Conservation (phyloP, 768 basidiomycete species). For the Lactarius pseudohatsudake region DNA sequence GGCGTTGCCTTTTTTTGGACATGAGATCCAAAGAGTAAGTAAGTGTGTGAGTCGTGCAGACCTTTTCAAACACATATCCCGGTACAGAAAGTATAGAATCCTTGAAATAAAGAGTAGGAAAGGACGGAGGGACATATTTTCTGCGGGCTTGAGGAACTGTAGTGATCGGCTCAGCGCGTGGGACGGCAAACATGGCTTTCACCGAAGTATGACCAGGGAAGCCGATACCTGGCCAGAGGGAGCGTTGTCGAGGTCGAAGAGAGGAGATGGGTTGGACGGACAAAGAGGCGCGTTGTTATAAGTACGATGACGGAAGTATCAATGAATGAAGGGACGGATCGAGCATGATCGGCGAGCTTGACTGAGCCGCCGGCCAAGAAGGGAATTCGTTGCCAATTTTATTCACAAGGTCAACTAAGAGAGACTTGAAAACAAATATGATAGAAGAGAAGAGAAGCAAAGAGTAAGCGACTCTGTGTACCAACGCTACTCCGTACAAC, state of each 20-base stretch:
- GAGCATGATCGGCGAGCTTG: constrained; percentile 19
- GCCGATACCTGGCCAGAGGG: background rate
- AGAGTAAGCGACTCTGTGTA: background rate
- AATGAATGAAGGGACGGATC: constrained; percentile 17
- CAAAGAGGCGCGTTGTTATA: background rate
- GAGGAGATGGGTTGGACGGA: background rate
- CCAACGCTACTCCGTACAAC: constrained; percentile 1
- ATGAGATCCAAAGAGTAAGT: constrained; percentile 6
- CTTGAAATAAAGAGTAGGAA: constrained; percentile 58
- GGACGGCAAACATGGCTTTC: constrained; percentile 10
- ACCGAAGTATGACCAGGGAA: constrained; percentile 1
- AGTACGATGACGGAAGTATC: background rate
- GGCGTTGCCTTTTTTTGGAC: constrained; percentile 45
- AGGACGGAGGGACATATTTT: constrained; percentile 56
- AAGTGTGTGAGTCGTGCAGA: constrained; percentile 32
- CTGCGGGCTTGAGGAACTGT: constrained; percentile 34
- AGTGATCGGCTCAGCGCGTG: constrained; percentile 10
- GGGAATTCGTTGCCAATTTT: background rate
- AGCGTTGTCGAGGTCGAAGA: background rate
- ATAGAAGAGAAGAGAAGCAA: background rate
- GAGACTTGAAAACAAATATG: background rate
- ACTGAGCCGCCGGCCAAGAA: background rate
- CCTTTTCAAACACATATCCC: constrained; percentile 72
- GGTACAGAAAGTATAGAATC: constrained; percentile 59
- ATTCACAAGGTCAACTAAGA: background rate